Percentiles rank a stretch among this genome's conserved stretches.
phyloP scores from a whole-genome alignment of 331 rosid species.

The Malus hybrid region DNA sequence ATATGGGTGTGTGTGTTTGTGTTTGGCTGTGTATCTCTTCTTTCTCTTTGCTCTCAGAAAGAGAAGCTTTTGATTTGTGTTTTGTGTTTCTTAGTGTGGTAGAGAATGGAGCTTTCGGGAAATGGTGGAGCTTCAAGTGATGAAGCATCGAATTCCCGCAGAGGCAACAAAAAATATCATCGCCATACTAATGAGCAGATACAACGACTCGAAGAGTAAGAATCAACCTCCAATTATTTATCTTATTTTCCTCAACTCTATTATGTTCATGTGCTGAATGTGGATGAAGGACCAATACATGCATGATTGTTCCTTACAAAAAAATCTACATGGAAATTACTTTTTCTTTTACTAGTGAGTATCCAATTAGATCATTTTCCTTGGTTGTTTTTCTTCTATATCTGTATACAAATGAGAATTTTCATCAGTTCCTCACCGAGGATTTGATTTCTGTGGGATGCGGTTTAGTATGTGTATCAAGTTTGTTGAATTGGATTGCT shows the following conservation, averaged over 20 bases:
- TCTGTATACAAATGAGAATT: neutral
- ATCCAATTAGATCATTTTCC: neutral
- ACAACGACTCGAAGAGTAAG: slow-evolving; percentile 55
- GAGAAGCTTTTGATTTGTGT: neutral
- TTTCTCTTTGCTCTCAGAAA: neutral
- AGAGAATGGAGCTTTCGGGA: slow-evolving; percentile 17
- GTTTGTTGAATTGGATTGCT: neutral
- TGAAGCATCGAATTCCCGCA: slow-evolving; percentile 2
- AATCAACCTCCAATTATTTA: neutral
- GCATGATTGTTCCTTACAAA: neutral
- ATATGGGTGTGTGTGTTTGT: neutral
- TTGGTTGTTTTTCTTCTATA: neutral
- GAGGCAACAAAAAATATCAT: slow-evolving; percentile 13
- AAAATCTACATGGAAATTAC: neutral
- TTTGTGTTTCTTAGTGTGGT: neutral
- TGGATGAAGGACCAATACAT: neutral
- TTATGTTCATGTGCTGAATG: neutral
- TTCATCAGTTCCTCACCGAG: neutral
- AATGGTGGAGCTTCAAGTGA: slow-evolving; percentile 14
- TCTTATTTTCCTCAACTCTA: neutral
- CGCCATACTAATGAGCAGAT: slow-evolving; percentile 43
- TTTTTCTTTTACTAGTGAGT: neutral
- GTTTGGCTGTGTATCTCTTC: neutral
- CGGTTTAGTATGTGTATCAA: neutral
- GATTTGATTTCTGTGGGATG: neutral